Evolutionary conservation across 83 land plant species (phyloP), one percentile per base, ranked within the genome.

Genomic region (Thuja plicata): DNA sequence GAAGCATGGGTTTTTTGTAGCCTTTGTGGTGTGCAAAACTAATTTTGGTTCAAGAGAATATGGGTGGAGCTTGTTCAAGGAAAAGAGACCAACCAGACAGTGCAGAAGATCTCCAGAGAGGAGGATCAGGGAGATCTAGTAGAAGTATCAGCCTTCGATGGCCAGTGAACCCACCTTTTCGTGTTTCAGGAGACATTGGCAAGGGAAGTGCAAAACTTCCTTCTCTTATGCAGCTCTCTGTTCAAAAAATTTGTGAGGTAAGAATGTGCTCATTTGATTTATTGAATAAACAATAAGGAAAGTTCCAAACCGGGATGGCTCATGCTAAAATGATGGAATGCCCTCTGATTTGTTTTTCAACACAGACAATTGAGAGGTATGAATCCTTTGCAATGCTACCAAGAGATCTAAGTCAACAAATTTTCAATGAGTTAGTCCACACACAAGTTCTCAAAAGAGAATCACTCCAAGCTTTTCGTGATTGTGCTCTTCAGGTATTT

Each of bases 61-160:
- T 97, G 99, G 99, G 99, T 54, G 96, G 97, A 84, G 95, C 94
- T 87, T 97, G 99, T 88, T 97, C 99, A 15, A 92, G 99, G 86
- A 97, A 97, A 92, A 93, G 96, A 86, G 95, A 91, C 89, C 97
- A 93, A 71, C 90, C 84, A 84, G 96, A 91, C 34, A 88, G 88
- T 89, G 95, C 91, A n/a, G 96, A 93, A 74, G 89, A 91, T 86
- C 40, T 85, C 82, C 88, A 87, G 0, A 89, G 93, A 60, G 94
- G 93, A 13, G 41, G 90, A 45, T 89, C 94, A 19, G 88, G 92
- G 74, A 96, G 90, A 90, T 94, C 87, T 80, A 79, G 81, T 55
- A 94, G 93, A 87, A 96, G 92, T 88, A 89, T 94, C n/a, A 94
- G 95, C 86, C 92, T 93, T 76, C 94, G 93, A 91, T 96, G 98